Base-by-base conservation (phyloP, 495 filamentous ascomycete species). In the Astrothelium subdiscretum region DNA sequence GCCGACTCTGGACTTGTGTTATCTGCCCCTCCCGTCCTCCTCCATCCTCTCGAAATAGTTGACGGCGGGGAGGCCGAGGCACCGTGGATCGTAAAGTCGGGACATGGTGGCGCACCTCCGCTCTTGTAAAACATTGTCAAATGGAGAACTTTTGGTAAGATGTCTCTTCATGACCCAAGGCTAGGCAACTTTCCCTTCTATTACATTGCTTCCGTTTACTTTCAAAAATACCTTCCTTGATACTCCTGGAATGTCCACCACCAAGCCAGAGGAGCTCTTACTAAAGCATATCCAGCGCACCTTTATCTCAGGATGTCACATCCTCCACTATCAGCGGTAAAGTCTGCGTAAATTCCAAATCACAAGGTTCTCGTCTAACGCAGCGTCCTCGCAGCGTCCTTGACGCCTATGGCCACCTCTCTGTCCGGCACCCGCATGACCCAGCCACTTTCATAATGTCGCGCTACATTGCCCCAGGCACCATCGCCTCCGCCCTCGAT, bases 341-440 rank as follows among this genome's bases (percentile, higher is more conserved):
- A 29, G 22, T 29, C 29, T 8, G 22, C 3, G 4, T 54, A 24
- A 12, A 3, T 22, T 3, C 48, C 38, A 54, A 32, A n/a, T 32
- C 8, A 4, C 38, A 3, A 10, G 6, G 22, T 13, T 22, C 18
- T 12, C 6, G 32, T 61, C 27, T 57, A n/a, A 67, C 70, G 52
- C 64, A 69, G 10, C 61, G 67, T 59, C 26, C 68, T 32, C 68
- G 77, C 27, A 64, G 64, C 2, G 71, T 82, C 20, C 64, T 83
- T 22, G 80, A 82, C 62, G 78, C 77, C 3, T 82, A 77, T 61
- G 80, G 80, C 44, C 80, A 83, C 54, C 71, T 82, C 35, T 80
- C 80, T 2, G 63, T 82, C 32, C 73, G 80, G 0, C 68, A 82
- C 61, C 78, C 77, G 0, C 15, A 64, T 42, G 73, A 75, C 40